phyloP scores from a whole-genome alignment of 441 rosid genomes.

The Erodium moschatum region DNA sequence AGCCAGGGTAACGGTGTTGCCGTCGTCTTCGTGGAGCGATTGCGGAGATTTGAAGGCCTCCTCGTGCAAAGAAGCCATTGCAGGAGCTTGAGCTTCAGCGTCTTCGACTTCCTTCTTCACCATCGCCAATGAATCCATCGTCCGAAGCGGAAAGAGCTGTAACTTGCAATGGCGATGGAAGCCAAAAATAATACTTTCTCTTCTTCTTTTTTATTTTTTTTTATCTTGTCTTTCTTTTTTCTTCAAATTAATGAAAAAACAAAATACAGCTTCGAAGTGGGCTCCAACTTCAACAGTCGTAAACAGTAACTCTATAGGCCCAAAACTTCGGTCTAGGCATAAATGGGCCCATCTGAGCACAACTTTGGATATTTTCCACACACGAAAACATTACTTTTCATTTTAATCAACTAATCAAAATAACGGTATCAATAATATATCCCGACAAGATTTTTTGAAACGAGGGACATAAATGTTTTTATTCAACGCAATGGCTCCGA shows the following conservation, averaged over 20 bases:
- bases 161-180: background rate
- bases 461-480: no score
- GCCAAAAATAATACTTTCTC: background rate
- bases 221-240: no score
- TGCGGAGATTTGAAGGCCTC: background rate
- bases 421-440: no score
- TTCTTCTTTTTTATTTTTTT: no score
- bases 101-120: background rate
- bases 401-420: no score
- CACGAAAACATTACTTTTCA: no score
- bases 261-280: background rate
- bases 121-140: background rate
- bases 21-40: background rate
- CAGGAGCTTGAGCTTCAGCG: background rate
- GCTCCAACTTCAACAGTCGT: background rate
- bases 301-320: background rate
- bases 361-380: no score
- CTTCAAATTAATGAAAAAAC: no score
- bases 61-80: background rate
- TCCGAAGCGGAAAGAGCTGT: background rate
- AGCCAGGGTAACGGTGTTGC: slow-evolving; percentile 1
- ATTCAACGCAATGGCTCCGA: no score
- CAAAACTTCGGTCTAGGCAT: background rate
- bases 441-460: no score
- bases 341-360: background rate